Conservation (phyloP, 139 green algal species). For the Tetradesmus obliquus region DNA sequence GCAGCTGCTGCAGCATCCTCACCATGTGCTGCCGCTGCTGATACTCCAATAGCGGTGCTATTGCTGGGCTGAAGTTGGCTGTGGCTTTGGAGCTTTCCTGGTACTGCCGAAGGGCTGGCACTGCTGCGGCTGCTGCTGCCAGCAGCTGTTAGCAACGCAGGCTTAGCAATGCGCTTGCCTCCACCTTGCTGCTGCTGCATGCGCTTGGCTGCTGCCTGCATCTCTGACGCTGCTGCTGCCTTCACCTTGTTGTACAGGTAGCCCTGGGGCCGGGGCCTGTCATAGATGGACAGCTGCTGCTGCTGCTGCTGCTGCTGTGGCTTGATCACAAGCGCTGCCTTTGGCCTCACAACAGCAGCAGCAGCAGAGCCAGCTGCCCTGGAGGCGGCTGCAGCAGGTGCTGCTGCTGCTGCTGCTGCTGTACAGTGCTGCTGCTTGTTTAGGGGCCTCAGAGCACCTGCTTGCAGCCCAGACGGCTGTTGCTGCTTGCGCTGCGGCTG, state of each 20-base stretch:
- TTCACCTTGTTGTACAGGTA: constrained; percentile 32
- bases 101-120: neutral
- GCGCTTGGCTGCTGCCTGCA: constrained; percentile 3
- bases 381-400: neutral
- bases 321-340: neutral
- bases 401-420: neutral
- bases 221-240: constrained; percentile 6
- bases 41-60: neutral
- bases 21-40: neutral
- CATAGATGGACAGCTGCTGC: constrained; percentile 8
- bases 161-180: neutral
- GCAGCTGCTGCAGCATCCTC: neutral
- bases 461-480: neutral
- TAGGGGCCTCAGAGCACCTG: neutral
- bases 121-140: neutral
- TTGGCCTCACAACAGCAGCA: neutral
- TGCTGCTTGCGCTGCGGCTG: neutral
- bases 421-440: neutral
- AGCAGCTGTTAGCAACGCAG: neutral
- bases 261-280: constrained; percentile 4
- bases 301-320: constrained; percentile 32
- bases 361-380: neutral
- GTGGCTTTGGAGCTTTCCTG: neutral
- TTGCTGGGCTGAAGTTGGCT: neutral
- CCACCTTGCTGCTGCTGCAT: neutral